Evolutionary conservation across 1,284 basidiomycete species (phyloP).

Genomic region (Ustilago xerochloae): DNA sequence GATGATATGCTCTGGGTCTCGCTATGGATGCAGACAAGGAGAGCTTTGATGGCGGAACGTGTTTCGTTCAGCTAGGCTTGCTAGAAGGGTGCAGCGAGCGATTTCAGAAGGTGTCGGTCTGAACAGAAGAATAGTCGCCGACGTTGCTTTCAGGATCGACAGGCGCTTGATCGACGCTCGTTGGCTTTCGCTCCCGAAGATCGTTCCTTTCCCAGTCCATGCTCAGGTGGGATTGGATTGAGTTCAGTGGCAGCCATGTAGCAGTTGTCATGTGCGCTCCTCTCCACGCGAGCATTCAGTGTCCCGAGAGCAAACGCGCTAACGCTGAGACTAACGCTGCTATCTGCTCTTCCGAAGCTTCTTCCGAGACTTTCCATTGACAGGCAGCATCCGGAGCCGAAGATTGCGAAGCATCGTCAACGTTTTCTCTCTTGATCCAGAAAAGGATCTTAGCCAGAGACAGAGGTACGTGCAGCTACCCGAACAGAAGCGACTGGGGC

Average conservation of each 20-base stretch:
- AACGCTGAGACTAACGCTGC: background rate
- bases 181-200: no score
- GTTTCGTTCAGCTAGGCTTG: no score
- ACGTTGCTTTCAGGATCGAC: background rate
- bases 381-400: background rate
- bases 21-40: no score
- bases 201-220: no score
- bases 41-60: no score
- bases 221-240: no score
- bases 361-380: slow-evolving; percentile 9
- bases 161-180: background rate
- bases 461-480: no score
- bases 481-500: no score
- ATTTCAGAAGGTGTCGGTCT: background rate
- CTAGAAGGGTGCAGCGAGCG: background rate
- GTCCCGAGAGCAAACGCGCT: background rate
- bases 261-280: background rate
- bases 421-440: no score
- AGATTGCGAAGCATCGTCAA: background rate
- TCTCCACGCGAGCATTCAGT: background rate
- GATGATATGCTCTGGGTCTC: no score
- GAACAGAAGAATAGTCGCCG: background rate
- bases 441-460: no score
- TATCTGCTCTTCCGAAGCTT: slow-evolving; percentile 8
- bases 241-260: no score